Evolutionary conservation across 2,329 filamentous ascomycete species (phyloP).

Genomic region (Ascochyta lentis): DNA sequence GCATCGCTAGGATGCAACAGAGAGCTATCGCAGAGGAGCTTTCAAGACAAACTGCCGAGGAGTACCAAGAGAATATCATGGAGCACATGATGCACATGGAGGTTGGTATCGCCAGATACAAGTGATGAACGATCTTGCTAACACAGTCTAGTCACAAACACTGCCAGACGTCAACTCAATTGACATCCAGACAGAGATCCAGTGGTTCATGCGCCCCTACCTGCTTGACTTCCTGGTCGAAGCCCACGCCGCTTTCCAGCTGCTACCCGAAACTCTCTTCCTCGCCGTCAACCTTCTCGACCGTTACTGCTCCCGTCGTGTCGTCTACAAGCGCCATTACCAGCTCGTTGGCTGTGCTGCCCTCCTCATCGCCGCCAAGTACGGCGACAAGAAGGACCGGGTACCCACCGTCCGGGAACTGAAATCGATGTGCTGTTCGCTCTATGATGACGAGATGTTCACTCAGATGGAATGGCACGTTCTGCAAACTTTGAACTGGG

Average conservation of each 20-base stretch:
- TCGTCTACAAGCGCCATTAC: slow-evolving; percentile 99
- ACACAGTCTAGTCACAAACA: slow-evolving; percentile 70
- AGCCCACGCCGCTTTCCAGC: slow-evolving; percentile 91
- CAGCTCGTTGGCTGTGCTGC: slow-evolving; percentile 96
- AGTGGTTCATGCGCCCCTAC: slow-evolving; percentile 99
- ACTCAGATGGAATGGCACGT: slow-evolving; percentile 99
- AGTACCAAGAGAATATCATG: slow-evolving; percentile 94
- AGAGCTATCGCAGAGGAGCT: slow-evolving; percentile 89
- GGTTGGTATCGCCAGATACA: slow-evolving; percentile 54
- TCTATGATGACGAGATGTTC: slow-evolving; percentile 99
- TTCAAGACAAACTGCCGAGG: slow-evolving; percentile 81
- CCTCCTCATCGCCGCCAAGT: slow-evolving; percentile 96
- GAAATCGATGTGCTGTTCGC: slow-evolving; percentile 98
- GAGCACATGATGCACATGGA: slow-evolving; percentile 97
- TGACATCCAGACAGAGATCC: slow-evolving; percentile 98
- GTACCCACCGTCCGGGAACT: slow-evolving; percentile 97
- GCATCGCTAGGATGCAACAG: slow-evolving; percentile 81
- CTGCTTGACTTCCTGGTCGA: slow-evolving; percentile 98
- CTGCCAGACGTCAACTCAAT: slow-evolving; percentile 96
- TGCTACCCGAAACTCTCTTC: slow-evolving; percentile 94
- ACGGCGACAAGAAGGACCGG: slow-evolving; percentile 97
- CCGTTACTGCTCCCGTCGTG: slow-evolving; percentile 94
- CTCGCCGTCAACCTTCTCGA: slow-evolving; percentile 96
- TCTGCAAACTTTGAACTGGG: slow-evolving; percentile 95
- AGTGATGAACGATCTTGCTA: slow-evolving; percentile 29